Conservation (phyloP, 139 green algal species). For the Nannochloris sp. region DNA sequence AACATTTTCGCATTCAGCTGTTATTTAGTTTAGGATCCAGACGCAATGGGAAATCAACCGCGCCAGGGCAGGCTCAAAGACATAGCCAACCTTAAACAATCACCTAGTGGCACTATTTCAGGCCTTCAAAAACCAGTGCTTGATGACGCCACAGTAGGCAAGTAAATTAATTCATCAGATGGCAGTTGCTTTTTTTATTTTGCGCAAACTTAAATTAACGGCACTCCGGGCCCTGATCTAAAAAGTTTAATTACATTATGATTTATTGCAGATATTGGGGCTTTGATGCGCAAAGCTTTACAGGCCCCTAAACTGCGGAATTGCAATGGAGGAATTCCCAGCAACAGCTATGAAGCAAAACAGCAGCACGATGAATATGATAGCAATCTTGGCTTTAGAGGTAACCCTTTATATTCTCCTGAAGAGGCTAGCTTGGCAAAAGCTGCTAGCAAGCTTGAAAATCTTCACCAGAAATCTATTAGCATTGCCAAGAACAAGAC, state of each 20-base stretch:
- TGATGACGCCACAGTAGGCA: neutral
- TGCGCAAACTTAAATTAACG: neutral
- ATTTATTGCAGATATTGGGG: slow-evolving; percentile 14
- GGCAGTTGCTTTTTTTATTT: neutral
- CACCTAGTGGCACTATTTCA: neutral
- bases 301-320: neutral
- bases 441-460: slow-evolving; percentile 18
- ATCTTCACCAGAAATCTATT: slow-evolving; percentile 6
- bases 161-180: neutral
- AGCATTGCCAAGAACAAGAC: neutral
- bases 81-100: neutral
- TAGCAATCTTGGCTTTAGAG: neutral
- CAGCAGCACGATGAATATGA: neutral
- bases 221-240: too few species aligned
- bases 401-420: slow-evolving; percentile 1
- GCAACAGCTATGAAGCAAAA: neutral
- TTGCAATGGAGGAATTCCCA: neutral
- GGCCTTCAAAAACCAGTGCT: neutral
- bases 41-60: neutral
- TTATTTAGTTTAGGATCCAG: too few species aligned
- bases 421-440: slow-evolving; percentile 9
- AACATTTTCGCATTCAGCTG: too few species aligned
- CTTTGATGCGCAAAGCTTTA: slow-evolving; percentile 12
- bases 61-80: neutral
- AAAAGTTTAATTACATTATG: too few species aligned